phyloP scores from a whole-genome alignment of 23 red algal genomes.

The Agarophyton chilense region DNA sequence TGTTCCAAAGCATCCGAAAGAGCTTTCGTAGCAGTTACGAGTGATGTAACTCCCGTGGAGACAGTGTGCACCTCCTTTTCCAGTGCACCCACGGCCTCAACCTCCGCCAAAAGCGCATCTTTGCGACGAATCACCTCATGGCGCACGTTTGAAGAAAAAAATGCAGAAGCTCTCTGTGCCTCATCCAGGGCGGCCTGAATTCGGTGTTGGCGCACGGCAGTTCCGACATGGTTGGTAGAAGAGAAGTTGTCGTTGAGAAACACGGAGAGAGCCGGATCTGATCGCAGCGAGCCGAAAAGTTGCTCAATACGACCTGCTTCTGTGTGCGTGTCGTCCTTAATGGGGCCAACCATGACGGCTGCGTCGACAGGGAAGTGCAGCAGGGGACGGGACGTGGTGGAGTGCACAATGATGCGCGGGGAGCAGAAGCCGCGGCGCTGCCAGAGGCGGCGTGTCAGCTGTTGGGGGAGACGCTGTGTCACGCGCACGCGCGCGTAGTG shows the following conservation, averaged over 20 bases:
- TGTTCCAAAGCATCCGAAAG: constrained; percentile 53
- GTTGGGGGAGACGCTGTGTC: too few species aligned
- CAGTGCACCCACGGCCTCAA: constrained; percentile 67
- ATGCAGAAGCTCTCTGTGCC: constrained; percentile 58
- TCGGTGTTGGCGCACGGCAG: constrained; percentile 48
- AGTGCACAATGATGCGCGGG: too few species aligned
- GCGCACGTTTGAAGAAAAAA: constrained; percentile 67
- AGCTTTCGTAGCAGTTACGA: constrained; percentile 41
- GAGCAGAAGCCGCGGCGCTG: too few species aligned
- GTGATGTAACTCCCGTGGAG: constrained; percentile 50
- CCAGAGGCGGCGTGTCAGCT: too few species aligned
- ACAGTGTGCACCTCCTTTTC: constrained; percentile 78
- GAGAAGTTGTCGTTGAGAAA: constrained; percentile 61
- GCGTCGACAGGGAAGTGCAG: background rate
- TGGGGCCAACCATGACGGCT: constrained; percentile 1
- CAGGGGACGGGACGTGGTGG: too few species aligned
- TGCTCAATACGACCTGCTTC: constrained; percentile 13
- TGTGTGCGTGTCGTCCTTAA: background rate
- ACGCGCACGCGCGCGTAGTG: too few species aligned
- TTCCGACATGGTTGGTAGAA: constrained; percentile 56
- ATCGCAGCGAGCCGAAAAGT: constrained; percentile 44
- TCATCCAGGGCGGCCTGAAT: constrained; percentile 63
- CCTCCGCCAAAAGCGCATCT: constrained; percentile 81
- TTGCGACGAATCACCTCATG: constrained; percentile 79
- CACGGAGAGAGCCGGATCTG: constrained; percentile 53